These are phyloP conservation scores for Cornus suecica DNA, from an alignment of 148 eudicot genomes.

Conservation along the genomic window DNA sequence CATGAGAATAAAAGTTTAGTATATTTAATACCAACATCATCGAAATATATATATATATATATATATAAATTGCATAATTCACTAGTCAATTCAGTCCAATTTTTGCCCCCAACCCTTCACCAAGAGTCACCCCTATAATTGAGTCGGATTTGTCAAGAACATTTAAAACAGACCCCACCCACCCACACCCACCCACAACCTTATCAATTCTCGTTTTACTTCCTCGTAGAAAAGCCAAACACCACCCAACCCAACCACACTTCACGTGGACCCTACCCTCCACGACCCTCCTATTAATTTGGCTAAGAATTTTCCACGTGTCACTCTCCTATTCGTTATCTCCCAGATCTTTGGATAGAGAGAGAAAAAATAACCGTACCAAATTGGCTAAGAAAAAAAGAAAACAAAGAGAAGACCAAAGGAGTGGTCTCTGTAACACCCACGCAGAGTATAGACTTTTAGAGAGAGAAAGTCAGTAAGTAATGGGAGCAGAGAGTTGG, in stretches of 20 bases:
- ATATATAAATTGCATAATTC: no score
- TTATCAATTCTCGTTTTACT: background rate
- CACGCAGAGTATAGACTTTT: background rate
- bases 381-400: background rate
- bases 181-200: background rate
- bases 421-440: background rate
- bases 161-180: no score
- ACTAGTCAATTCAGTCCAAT: no score
- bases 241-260: slow-evolving; percentile 1
- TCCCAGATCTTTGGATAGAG: background rate
- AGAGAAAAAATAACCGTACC: background rate
- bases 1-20: no score
- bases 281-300: background rate
- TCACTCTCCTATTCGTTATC: background rate
- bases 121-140: no score
- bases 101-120: no score
- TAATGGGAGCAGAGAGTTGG: slow-evolving; percentile 8
- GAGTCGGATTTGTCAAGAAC: no score
- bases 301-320: background rate
- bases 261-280: background rate
- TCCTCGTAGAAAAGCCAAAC: background rate
- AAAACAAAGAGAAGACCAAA: background rate
- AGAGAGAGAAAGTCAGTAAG: slow-evolving; percentile 2
- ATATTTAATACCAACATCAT: no score
- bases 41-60: no score